Base-by-base conservation (phyloP, 495 filamentous ascomycete genomes). In the Podospora conica region DNA sequence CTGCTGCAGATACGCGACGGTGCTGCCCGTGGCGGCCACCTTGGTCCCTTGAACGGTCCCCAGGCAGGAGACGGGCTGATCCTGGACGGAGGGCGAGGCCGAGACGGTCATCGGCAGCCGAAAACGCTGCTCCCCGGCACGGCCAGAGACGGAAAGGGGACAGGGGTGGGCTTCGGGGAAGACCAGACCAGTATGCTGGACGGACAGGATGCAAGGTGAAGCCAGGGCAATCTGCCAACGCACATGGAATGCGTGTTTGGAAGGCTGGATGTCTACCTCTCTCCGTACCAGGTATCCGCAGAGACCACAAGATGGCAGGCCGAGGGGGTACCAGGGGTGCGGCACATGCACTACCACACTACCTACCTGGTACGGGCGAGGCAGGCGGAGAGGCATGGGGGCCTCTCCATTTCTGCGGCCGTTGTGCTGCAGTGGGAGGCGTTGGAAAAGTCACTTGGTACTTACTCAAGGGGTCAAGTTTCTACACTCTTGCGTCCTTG, bases 141-240 rank as follows among this genome's bases (percentile, higher is more conserved):
- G 40, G 40, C 40, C 40, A 48, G 18, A 48, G 40, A 48, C 40
- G 25, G 53, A 24, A 33, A 7, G 59, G 29, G 27, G 7, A n/a
- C 23, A 65, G 55, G 63, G 63, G 20, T 23, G 40, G 56, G 23
- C 63, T 28, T 21, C 25, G 57, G 48, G 64, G 25, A 27, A 59
- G 58, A 24, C 48, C 27, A 59, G 54, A 55, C 66, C 31, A 64
- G 61, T 65, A 33, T 29, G 59, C 29, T 15, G 22, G 29, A 22
- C 33, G 59, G 59, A 40, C n/a, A 15, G 60, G 70, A 63, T 66
- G 58, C 66, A 71, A 70, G 61, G 65, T 65, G 53, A 64, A 48
- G 64, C 20, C 9, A 63, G n/a, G 33, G 55, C 58, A 60, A 61
- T 27, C 22, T 71, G 71, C 67, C 73, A 75, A 60, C 69, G 62